A percentile compares a stretch with the other conserved stretches of the same genome.
Evolutionary conservation across 306 rosid genomes (phyloP).

Genomic region (Castanea crenata): DNA sequence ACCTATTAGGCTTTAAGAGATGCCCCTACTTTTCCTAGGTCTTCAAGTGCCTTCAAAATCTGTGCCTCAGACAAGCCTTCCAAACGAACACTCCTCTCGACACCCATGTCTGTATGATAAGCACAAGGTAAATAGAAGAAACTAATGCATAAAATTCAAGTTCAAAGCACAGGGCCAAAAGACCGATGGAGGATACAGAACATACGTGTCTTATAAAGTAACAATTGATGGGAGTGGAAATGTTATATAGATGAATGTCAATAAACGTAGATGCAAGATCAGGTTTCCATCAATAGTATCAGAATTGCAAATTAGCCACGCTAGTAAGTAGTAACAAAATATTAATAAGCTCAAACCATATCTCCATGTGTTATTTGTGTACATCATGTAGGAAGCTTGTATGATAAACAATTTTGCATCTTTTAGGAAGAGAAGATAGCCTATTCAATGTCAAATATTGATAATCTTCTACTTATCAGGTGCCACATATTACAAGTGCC

Average conservation of each 20-base stretch:
- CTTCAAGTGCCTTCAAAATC: conserved; percentile 82
- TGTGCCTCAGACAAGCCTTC: conserved; percentile 83
- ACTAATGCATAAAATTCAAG: not conserved
- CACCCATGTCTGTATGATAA: conserved; percentile 66
- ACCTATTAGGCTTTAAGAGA: conserved; percentile 49
- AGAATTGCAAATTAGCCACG: not conserved
- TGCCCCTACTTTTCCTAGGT: conserved; percentile 65
- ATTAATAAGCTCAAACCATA: not conserved
- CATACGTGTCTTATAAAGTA: not conserved
- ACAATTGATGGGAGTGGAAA: not conserved
- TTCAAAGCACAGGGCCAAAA: not conserved
- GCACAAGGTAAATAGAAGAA: conserved; percentile 14
- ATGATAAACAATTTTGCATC: not conserved
- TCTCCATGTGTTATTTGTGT: no score
- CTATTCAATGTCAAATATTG: not conserved
- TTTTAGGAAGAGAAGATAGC: not conserved
- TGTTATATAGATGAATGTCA: not conserved
- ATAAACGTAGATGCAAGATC: not conserved
- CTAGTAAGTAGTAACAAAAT: not conserved
- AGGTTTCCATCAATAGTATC: not conserved
- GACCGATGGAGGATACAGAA: not conserved
- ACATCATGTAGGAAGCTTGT: not conserved
- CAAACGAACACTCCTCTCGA: conserved; percentile 10
- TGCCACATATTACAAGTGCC: not conserved
- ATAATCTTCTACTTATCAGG: not conserved